Evolutionary conservation across 768 basidiomycete genomes (phyloP), one percentile per base, ranked within the genome.

Genomic region (Tylopilus subfusipes): DNA sequence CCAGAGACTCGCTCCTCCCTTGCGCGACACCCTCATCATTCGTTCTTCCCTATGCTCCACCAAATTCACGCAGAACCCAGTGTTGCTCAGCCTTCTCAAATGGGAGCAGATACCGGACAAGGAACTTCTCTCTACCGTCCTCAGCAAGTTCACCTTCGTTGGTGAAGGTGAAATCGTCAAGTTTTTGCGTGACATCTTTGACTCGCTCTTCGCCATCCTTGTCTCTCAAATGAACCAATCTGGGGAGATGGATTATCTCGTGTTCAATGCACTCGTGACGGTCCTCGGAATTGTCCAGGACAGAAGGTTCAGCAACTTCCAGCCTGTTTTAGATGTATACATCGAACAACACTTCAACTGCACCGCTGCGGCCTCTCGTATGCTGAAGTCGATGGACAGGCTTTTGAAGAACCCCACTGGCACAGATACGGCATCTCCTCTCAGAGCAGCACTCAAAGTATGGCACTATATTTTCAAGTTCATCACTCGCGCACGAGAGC

Each of bases 381-480:
- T 98, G 63, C 82, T 98, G 38, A 84, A 82, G 56, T 90, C 91
- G 9, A 90, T 98, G 89, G 90, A 90, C 64, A 79, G 83, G 24
- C 81, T 97, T 14, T 76, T 98, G 38, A 75, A 75, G 33, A 82
- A 87, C 62, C 91, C 92, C 13, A 83, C 85, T 0, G 80, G 83
- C 21, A 73, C 76, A 10, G 89, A 91, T 22, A 83, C 81, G 4
- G 93, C 89, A 0, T 85, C 88, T 18, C 81, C 83, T 6, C 79
- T 98, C 52, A 85, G 95, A 31, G 85, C 92, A 12, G 90, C 94
- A 16, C 76, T 98, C 56, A 98, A 98, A 69, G 96, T 98, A 29
- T 96, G 93, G 93, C 89, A 93, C 65, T 93, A 95, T 66, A 85
- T 98, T 62, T 92, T 98, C 82, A 91, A 90, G 68, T 92, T 98